A percentile compares a stretch with the other conserved stretches of the same genome.
Conservation (phyloP, 2,329 filamentous ascomycete genomes). For the Cryphonectria radicalis region DNA sequence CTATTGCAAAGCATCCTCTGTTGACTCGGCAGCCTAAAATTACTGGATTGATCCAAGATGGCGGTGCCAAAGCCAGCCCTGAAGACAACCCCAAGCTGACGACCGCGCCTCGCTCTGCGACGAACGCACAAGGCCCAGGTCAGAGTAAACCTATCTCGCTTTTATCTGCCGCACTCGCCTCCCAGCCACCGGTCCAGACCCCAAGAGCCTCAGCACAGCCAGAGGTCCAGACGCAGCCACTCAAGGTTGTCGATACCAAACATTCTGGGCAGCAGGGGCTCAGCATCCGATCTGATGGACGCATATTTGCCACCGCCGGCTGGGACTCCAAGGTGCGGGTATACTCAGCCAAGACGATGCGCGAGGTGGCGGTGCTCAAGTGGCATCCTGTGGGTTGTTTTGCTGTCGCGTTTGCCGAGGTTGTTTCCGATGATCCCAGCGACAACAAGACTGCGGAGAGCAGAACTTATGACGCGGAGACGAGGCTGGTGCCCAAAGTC, state of each 20-base stretch:
- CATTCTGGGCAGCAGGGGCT: constrained; percentile 90
- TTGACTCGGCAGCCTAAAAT: constrained; percentile 48
- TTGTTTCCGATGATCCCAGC: constrained; percentile 34
- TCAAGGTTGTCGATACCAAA: constrained; percentile 74
- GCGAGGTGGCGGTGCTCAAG: constrained; percentile 87
- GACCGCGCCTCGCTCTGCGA: not conserved
- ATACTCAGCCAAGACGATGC: constrained; percentile 79
- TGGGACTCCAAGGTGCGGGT: constrained; percentile 86
- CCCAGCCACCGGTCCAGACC: constrained; percentile 18
- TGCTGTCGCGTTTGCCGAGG: constrained; percentile 70
- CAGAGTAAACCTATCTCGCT: constrained; percentile 24
- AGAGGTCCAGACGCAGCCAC: constrained; percentile 47
- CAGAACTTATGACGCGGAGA: constrained; percentile 17
- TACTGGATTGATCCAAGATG: constrained; percentile 28
- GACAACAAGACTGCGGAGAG: constrained; percentile 12
- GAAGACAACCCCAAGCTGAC: constrained; percentile 5
- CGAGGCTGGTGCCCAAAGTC: constrained; percentile 35
- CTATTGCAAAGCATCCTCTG: constrained; percentile 73
- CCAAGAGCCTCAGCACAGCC: constrained; percentile 16
- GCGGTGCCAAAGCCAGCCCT: constrained; percentile 10
- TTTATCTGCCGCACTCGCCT: constrained; percentile 22
- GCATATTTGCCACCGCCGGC: constrained; percentile 85
- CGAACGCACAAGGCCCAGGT: constrained; percentile 22
- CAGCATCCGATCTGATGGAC: constrained; percentile 75
- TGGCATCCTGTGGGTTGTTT: constrained; percentile 94